Percentiles rank a stretch among this genome's conserved stretches.
phyloP scores from a whole-genome alignment of 2,329 filamentous ascomycete species.

The Clarireedia monteithiana region DNA sequence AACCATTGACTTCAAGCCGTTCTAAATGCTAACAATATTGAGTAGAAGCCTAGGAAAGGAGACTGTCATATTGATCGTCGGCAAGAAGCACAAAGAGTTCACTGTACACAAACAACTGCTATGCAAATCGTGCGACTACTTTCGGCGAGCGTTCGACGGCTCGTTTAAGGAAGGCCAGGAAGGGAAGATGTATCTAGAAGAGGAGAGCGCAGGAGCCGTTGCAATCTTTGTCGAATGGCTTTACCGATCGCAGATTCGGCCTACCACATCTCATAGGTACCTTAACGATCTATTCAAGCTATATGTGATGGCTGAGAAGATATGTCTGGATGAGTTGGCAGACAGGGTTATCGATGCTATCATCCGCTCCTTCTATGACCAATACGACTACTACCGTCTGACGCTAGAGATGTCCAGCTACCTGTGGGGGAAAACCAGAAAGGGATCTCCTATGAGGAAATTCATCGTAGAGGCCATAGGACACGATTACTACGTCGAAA shows the following conservation, averaged over 20 bases:
- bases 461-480: background rate
- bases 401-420: background rate
- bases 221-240: constrained; percentile 8
- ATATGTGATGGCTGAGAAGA: constrained; percentile 10
- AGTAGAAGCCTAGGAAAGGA: background rate
- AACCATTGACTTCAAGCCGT: background rate
- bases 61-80: background rate
- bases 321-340: background rate
- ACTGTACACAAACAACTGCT: background rate
- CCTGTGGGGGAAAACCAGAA: background rate
- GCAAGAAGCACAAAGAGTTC: background rate
- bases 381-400: background rate
- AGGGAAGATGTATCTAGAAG: background rate
- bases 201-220: background rate
- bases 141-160: background rate
- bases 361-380: background rate
- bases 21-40: background rate
- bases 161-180: background rate
- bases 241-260: background rate
- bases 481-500: background rate
- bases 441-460: background rate
- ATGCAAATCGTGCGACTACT: background rate
- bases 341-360: constrained; percentile 8
- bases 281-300: constrained; percentile 6
- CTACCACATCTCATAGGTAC: background rate